Base-by-base conservation (phyloP, 2,329 filamentous ascomycete species). In the Didymella pomorum region DNA sequence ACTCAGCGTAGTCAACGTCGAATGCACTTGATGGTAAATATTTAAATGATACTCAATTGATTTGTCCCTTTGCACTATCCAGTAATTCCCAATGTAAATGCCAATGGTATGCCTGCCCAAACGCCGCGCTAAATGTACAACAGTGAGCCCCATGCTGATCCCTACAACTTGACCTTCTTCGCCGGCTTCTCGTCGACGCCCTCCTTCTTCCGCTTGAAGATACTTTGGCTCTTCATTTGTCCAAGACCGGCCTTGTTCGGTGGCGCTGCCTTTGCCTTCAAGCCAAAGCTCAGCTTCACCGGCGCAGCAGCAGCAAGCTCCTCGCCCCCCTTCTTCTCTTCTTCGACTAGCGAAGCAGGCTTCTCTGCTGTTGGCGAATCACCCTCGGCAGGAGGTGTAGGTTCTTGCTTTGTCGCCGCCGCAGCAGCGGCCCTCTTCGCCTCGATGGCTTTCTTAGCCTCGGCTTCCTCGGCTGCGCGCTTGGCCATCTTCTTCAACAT, bases 401-500 rank as follows among this genome's bases (percentile, higher is more conserved):
- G 12, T 76, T 74, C n/a, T 23, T 79, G 80, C 2, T 78, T 78
- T 74, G 59, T 58, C 1, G 66, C 56, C 18, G 60, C 68, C 3
- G 78, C 78, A 2, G 78, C 79, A 5, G 79, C 79, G 6, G 77
- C 78, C 55, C 84, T 82, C 3, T 83, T 73, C 5, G 71, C 73
- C 44, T 76, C 72, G 12, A 70, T 73, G 14, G 68, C 73, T 52
- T 76, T 76, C 52, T 74, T 71, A 0, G 62, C 74, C 31, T 74
- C 74, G 1, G 72, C 85, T 48, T 86, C 84, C 61, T 83, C 84
- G 68, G 87, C 84, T 2, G 93, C 93, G 58, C 90, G 83, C 74
- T 87, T 86, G 47, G 98, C 91, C 82, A 98, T 95, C 72, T 92
- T 90, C 69, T 86, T 84, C 43, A 99, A 88, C 80, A 93, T 83